Base-by-base conservation (phyloP, 768 basidiomycete genomes). In the Lanmaoa pseudosensibilis region DNA sequence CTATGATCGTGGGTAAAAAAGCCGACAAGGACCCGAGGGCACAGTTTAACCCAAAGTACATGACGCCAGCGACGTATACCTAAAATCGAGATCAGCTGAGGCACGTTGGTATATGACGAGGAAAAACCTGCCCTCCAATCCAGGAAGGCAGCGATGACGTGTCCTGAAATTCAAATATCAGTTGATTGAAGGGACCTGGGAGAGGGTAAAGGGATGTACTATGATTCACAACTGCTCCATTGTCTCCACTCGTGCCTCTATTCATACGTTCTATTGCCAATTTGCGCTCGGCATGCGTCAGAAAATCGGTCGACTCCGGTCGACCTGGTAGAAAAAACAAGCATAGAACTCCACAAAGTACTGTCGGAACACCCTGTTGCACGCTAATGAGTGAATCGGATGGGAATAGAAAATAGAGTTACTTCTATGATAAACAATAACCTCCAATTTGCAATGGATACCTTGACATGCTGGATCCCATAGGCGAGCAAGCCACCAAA, bases 401-500 rank as follows among this genome's bases (percentile, higher is more conserved):
- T 11, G 32, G 15, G 7, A 10, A 15, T 30, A 5, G 10, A 15
- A 40, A 40, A 19, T 6, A 0, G 18, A 16, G 51, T 1, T 34
- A 68, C 70, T 46, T 72, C 70, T 27, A 72, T 57, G 11, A 72
- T 41, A 53, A 72, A 72, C 45, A 72, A 39, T 3, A 72, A 40
- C 45, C 78, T 74, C 80, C 80, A 82, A 32, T 76, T 68, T 10
- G 74, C 67, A 38, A 81, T 67, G 11, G 70, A 55, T 32, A 59
- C 61, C 57, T 74, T 68, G 16, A 68, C 71, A 59, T 80, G 69
- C 50, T 81, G 77, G 18, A 83, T 72, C 1, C 78, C 82, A 59
- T 78, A 81, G 10, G 82, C 82, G 27, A 83, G 74, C 30, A 83
- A 66, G n/a, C 82, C 82, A 18, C 82, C 79, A 46, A 83, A 83